Conservation (phyloP, 2,329 filamentous ascomycete species). For the Hysterium pulicare region DNA sequence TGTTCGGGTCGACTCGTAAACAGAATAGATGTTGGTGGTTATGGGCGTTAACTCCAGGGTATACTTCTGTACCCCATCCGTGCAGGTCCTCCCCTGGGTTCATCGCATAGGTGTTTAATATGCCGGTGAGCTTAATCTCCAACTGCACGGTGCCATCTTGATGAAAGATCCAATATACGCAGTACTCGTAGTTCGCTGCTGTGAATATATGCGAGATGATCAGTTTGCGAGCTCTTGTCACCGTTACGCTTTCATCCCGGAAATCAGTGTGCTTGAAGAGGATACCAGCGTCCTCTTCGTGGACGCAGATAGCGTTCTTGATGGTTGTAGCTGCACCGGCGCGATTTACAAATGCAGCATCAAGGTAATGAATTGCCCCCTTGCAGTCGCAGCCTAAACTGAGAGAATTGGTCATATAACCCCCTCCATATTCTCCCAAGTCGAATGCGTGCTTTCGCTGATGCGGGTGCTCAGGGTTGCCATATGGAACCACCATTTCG, state of each 20-base stretch:
- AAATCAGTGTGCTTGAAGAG: conserved; percentile 95
- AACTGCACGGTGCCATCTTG: conserved; percentile 90
- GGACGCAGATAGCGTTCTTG: conserved; percentile 93
- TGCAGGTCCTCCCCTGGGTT: conserved; percentile 74
- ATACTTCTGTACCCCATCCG: conserved; percentile 89
- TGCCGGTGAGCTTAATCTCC: conserved; percentile 85
- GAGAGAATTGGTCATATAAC: conserved; percentile 79
- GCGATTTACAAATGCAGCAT: conserved; percentile 78
- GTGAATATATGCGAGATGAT: conserved; percentile 91
- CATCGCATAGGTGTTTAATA: conserved; percentile 87
- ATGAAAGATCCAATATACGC: conserved; percentile 83
- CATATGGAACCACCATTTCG: conserved; percentile 93
- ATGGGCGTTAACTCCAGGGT: conserved; percentile 87
- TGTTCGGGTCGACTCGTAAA: conserved; percentile 78
- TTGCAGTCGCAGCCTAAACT: conserved; percentile 82
- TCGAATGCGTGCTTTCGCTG: conserved; percentile 81
- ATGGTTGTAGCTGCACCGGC: conserved; percentile 73
- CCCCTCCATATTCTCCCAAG: conserved; percentile 75
- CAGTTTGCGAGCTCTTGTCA: conserved; percentile 81
- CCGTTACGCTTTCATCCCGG: conserved; percentile 80
- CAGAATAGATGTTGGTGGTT: conserved; percentile 97
- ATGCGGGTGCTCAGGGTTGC: conserved; percentile 75
- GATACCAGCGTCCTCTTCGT: conserved; percentile 89
- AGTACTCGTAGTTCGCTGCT: conserved; percentile 94
- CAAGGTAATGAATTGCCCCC: conserved; percentile 86